Evolutionary conservation across 106 monocot genomes (phyloP), one percentile per base, ranked within the genome.

Genomic region (Allium fistulosum): DNA sequence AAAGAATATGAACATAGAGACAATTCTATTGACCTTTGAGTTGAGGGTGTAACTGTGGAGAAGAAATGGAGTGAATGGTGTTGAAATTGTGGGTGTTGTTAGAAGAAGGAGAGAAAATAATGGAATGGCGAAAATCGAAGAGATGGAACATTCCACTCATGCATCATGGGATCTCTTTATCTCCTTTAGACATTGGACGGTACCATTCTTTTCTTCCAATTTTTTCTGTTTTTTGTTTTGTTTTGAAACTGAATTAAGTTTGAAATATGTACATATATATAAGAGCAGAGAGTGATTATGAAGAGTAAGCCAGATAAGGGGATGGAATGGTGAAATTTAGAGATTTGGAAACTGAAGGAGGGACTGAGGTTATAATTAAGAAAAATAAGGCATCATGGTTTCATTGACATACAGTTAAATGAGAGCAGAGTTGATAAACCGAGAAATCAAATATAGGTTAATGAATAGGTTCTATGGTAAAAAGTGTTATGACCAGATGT

Each of bases 131-230:
- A 51, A 77, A 68, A 46, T 74, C 57, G 26, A 86, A 58, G 67
- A 73, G 78, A 12, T 85, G 77, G 18, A 79, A 49, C 63, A 82
- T 71, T n/a, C 86, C 82, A 8, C 77, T 69, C 79, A 86, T 76
- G 74, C 86, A 86, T 17, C 86, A 82, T 16, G 53, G 45, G 2
- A n/a, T 11, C 57, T 56, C 68, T 12, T 69, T 46, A 46, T 78
- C 68, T 22, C 63, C 52, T 53, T 45, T 75, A 3, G 57, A 10
- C 12, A 62, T 27, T 12, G 79, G 72, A n/a, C 60, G 64, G 48
- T 78, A 62, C 85, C 85, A 80, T 11, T 75, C 76, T 64, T 50
- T 62, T 66, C 76, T 51, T 22, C n/a, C 52, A 9, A 8, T 28
- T 62, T 10, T 16, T 53, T 22, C 22, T 22, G 22, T 22, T 49